Evolutionary conservation across 371 early-diverging fungal species (phyloP), one percentile per base, ranked within the genome.

Genomic region (Mucor ambiguus): DNA sequence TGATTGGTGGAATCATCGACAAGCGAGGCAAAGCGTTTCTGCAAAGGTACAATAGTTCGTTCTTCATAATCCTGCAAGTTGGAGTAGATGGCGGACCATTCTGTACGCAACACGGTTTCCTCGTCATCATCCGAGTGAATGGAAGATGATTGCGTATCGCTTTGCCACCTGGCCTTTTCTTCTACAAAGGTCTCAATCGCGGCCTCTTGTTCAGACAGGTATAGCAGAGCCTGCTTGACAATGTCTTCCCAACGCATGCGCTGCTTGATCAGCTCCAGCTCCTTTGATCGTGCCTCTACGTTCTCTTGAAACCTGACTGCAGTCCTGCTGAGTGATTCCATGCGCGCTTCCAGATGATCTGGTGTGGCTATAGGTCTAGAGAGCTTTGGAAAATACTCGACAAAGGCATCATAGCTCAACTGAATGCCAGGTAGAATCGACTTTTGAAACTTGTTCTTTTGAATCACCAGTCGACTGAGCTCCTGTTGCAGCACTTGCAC

Each of bases 301-400:
- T 61, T 69, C 26, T 83, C 83, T 43, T 79, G 69, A 12, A 78
- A 63, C 8, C 82, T 58, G 30, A 44, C 58, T 1, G 61, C 46
- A 0, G 69, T 49, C 43, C 74, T 73, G 18, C 56, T 35, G 10
- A 78, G 32, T 2, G 74, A 69, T 24, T 77, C 79, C 82, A 82
- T 82, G 32, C 71, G 65, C 3, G 69, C 75, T 48, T 80, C 82
- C 9, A 82, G 64, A 60, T 80, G 77, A 70, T 82, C 82, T 0
- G 82, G 82, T 0, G 68, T 76, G 6, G 76, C 77, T 28, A 80
- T 72, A 0, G 82, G 80, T 29, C 73, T 66, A 9, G 78, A 67
- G 9, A 83, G 56, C 55, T 70, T 64, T 6, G 76, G 66, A 54
- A 80, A 81, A 26, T 73, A 78, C 16, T 70, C 73, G 2, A 69